These are phyloP conservation scores for Fusarium sp. DNA, from an alignment of 2,329 filamentous ascomycete species.

Conservation along the genomic window DNA sequence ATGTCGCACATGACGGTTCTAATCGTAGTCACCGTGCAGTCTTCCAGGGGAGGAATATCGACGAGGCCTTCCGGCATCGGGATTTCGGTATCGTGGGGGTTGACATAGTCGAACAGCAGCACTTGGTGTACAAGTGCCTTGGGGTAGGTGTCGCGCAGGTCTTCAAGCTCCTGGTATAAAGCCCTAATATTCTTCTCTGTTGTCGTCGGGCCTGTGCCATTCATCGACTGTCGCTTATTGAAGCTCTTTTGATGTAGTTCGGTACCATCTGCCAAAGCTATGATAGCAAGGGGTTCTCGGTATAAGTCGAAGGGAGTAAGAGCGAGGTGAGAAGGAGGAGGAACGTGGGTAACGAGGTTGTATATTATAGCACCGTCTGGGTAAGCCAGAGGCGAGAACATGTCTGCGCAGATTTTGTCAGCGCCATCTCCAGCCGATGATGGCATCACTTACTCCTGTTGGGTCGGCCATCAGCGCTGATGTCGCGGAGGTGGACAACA, in stretches of 20 bases:
- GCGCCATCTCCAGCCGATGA: conserved; percentile 16
- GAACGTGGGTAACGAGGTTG: conserved; percentile 85
- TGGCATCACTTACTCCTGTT: conserved; percentile 78
- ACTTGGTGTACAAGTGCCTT: conserved; percentile 84
- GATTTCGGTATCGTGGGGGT: conserved; percentile 63
- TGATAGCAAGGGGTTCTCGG: conserved; percentile 84
- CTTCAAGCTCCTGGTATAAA: conserved; percentile 77
- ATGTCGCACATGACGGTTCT: conserved; percentile 86
- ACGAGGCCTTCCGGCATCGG: conserved; percentile 77
- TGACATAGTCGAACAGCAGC: conserved; percentile 82
- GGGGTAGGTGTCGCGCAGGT: conserved; percentile 79
- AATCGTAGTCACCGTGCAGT: conserved; percentile 83
- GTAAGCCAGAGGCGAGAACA: conserved; percentile 93
- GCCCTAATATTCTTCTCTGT: conserved; percentile 71
- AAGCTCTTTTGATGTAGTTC: conserved; percentile 73
- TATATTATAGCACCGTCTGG: conserved; percentile 89
- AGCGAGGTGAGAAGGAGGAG: conserved; percentile 83
- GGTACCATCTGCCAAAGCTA: conserved; percentile 86
- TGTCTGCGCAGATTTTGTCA: conserved; percentile 70
- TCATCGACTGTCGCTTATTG: conserved; percentile 68
- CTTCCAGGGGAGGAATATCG: conserved; percentile 76
- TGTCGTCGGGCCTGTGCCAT: conserved; percentile 64
- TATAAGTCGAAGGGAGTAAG: conserved; percentile 92
- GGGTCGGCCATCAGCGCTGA: conserved; percentile 86
- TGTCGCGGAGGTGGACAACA: conserved; percentile 87